Base-by-base conservation (phyloP, 1,139 yeast genomes). In the Taphrina pruni region DNA sequence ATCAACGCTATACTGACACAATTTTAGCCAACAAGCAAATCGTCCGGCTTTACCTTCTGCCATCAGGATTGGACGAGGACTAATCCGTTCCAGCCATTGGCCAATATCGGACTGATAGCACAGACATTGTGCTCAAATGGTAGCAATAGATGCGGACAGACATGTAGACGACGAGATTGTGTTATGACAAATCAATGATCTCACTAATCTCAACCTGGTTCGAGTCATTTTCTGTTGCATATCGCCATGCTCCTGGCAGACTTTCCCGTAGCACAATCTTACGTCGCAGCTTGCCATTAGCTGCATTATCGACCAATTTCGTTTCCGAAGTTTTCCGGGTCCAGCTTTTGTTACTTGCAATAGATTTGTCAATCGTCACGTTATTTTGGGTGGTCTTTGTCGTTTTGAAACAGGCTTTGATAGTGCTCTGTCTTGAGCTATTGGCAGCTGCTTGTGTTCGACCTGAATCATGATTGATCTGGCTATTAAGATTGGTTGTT, bases 11-110 rank as follows among this genome's bases (percentile, higher is more conserved):
- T 20, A 17, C 58, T 54, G 43, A 54, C 20, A 12, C 39, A 21
- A 11, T 35, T 6, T 39, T 45, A 58, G 62, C 62, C 21, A 58
- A 58, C 54, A 58, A 58, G 43, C 62, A 58, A 26, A 58, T 58
- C 26, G 54, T 58, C 32, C 38, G 62, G n/a, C 36, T 58, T 12
- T 58, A 58, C 26, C 54, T 58, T 2, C 54, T 58, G 39, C 62
- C 62, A 11, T 21, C 54, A 7, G 62, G 62, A 9, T 14, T 58
- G 14, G 62, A 58, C 43, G 62, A 58, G 32, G 62, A 58, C 36
- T 56, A 39, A 39, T 26, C 4, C 2, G 32, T 26, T 4, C 32
- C 32, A 26, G 32, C 32, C 32, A 26, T 26, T 26, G 32, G 32
- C 32, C 32, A 26, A 2, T 4, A 4, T 26, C 32, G 32, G 32